Evolutionary conservation across 805 yeast genomes (phyloP).

Genomic region (Kregervanrija delftensis): DNA sequence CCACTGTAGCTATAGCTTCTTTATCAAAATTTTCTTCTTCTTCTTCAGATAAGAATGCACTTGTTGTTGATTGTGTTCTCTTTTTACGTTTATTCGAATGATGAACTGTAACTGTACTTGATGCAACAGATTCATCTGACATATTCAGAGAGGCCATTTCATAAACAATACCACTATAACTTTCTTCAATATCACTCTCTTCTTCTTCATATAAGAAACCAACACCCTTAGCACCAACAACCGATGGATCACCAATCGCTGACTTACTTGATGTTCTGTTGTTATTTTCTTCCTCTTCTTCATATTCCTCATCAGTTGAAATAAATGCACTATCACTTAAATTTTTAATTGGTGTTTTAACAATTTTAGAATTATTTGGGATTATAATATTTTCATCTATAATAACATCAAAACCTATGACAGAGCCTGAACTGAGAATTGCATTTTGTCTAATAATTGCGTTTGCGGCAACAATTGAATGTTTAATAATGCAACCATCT

Average conservation of each 20-base stretch:
- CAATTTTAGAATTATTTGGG: slow-evolving; percentile 45
- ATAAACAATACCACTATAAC: slow-evolving; percentile 35
- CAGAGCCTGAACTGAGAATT: slow-evolving; percentile 57
- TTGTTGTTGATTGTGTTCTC: slow-evolving; percentile 30
- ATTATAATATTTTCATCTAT: slow-evolving; percentile 50
- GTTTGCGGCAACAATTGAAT: slow-evolving; percentile 65
- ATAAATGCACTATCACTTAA: slow-evolving; percentile 2
- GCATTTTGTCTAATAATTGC: slow-evolving; percentile 50
- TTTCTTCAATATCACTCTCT: slow-evolving; percentile 32
- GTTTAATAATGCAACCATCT: slow-evolving; percentile 51
- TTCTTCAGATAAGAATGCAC: slow-evolving; percentile 33
- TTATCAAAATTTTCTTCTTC: slow-evolving; percentile 63
- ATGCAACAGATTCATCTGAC: slow-evolving; percentile 49
- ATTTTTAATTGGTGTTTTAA: slow-evolving; percentile 37
- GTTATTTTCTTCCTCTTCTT: slow-evolving; percentile 13
- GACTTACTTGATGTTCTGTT: slow-evolving; percentile 10
- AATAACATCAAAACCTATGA: slow-evolving; percentile 69
- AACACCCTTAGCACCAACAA: slow-evolving; percentile 43
- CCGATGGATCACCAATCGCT: slow-evolving; percentile 21
- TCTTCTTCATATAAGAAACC: slow-evolving; percentile 47
- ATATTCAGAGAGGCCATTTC: slow-evolving; percentile 38
- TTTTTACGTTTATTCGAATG: slow-evolving; percentile 30
- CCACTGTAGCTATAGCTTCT: slow-evolving; percentile 93
- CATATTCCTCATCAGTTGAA: slow-evolving; percentile 17
- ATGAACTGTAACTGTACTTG: slow-evolving; percentile 32